Conservation (phyloP, 2,329 filamentous ascomycete species). For the Aureobasidium sp. region DNA sequence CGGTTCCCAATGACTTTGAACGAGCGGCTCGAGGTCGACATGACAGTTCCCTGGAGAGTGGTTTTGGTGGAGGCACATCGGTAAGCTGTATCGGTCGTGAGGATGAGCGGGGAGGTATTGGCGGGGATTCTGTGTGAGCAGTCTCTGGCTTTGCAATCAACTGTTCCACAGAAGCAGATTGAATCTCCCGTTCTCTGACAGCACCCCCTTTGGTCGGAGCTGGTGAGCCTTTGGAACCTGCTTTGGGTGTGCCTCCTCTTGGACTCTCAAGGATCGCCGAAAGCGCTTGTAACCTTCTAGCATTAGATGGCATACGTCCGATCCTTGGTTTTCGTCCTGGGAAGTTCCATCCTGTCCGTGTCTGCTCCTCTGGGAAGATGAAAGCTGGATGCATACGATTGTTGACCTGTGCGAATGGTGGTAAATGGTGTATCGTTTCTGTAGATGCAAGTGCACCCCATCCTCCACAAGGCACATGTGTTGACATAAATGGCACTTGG, state of each 20-base stretch:
- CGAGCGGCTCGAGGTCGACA: slow-evolving; percentile 11
- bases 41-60: background rate
- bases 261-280: slow-evolving; percentile 34
- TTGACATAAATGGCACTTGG: slow-evolving; percentile 17
- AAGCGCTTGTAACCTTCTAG: slow-evolving; percentile 14
- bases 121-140: background rate
- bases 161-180: slow-evolving; percentile 15
- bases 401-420: background rate
- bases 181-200: background rate
- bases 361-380: background rate
- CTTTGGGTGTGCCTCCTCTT: slow-evolving; percentile 16
- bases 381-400: background rate
- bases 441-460: slow-evolving; percentile 34
- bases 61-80: slow-evolving; percentile 12
- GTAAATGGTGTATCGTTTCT: slow-evolving; percentile 22
- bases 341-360: background rate
- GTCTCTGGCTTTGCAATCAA: slow-evolving; percentile 15
- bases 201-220: background rate
- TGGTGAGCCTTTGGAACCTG: background rate
- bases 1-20: slow-evolving; percentile 22
- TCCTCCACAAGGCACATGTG: slow-evolving; percentile 28
- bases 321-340: slow-evolving; percentile 1
- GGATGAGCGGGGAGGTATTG: background rate
- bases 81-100: background rate
- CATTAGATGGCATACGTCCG: background rate